phyloP scores from a whole-genome alignment of 768 basidiomycete species.

The Mycena filopes region DNA sequence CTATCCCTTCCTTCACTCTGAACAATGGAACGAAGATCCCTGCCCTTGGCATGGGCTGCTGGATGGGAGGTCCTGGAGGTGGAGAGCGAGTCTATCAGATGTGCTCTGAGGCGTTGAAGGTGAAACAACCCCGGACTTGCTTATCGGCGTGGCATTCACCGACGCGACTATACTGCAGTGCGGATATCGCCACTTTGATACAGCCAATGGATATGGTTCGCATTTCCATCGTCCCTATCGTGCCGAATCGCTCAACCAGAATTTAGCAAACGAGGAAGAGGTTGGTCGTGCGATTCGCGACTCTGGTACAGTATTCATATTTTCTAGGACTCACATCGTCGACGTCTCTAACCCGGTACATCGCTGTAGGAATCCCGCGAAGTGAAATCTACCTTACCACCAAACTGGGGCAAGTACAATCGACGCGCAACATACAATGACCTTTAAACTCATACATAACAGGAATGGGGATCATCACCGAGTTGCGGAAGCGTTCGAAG shows the following conservation, averaged over 20 bases:
- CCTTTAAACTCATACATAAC: too few relatives aligned
- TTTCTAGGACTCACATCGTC: too few relatives aligned
- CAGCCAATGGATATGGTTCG: slow-evolving; percentile 33
- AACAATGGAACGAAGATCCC: slow-evolving; percentile 38
- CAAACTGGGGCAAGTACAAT: slow-evolving; percentile 50
- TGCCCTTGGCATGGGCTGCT: slow-evolving; percentile 44
- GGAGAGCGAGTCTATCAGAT: slow-evolving; percentile 54
- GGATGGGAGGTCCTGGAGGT: slow-evolving; percentile 50
- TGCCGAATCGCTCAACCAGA: background rate
- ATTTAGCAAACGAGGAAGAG: slow-evolving; percentile 51
- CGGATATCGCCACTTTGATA: slow-evolving; percentile 63
- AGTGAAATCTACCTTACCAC: slow-evolving; percentile 61
- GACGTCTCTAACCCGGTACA: too few relatives aligned
- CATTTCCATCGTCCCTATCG: too few relatives aligned
- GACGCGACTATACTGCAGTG: slow-evolving; percentile 35
- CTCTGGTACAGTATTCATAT: slow-evolving; percentile 45
- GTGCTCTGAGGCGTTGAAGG: slow-evolving; percentile 48
- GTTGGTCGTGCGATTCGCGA: slow-evolving; percentile 59
- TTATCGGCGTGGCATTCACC: background rate
- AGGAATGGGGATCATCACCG: slow-evolving; percentile 42
- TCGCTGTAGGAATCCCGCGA: slow-evolving; percentile 39
- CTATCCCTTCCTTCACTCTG: slow-evolving; percentile 30
- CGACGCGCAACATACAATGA: too few relatives aligned
- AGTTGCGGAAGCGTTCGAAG: slow-evolving; percentile 50
- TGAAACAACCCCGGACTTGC: slow-evolving; percentile 3